These are phyloP conservation scores for Skeletonema potamos DNA, from an alignment of 108 stramenopile genomes.

Conservation along the genomic window DNA sequence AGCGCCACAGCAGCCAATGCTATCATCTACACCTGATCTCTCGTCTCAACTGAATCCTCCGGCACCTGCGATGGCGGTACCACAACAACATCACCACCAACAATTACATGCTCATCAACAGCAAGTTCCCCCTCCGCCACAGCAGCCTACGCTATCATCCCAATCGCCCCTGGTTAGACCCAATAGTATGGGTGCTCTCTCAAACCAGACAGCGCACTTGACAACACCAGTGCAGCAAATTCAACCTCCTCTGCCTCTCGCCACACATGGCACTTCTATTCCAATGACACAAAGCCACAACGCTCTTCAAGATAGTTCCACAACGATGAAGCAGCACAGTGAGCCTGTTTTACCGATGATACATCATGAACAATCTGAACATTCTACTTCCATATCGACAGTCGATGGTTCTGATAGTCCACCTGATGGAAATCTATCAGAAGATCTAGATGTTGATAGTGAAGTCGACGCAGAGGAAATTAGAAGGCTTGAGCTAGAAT, in stretches of 20 bases:
- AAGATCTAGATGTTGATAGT: constrained; percentile 41
- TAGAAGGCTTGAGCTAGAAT: constrained; percentile 71
- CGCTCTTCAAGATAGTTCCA: not conserved
- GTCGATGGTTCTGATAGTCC: not conserved
- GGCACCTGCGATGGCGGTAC: not conserved
- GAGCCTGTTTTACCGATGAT: not conserved
- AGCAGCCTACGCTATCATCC: constrained; percentile 29
- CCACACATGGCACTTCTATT: not conserved
- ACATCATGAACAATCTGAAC: constrained; percentile 4
- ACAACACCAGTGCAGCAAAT: not conserved
- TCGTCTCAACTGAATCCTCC: not conserved
- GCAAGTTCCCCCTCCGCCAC: constrained; percentile 29
- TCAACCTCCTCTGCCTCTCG: not conserved
- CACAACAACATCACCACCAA: constrained; percentile 11
- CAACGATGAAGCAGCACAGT: not conserved
- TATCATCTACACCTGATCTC: not conserved
- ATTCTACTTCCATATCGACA: not conserved
- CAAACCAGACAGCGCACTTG: not conserved
- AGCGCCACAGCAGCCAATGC: not conserved
- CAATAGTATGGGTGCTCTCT: constrained; percentile 15
- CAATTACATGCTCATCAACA: constrained; percentile 23
- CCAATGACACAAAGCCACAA: not conserved
- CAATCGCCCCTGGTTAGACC: not conserved
- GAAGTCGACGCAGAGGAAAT: constrained; percentile 63
- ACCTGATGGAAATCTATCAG: constrained; percentile 6